Evolutionary conservation across 2,329 filamentous ascomycete genomes (phyloP).

Genomic region (Neophaeococcomyces aloes): DNA sequence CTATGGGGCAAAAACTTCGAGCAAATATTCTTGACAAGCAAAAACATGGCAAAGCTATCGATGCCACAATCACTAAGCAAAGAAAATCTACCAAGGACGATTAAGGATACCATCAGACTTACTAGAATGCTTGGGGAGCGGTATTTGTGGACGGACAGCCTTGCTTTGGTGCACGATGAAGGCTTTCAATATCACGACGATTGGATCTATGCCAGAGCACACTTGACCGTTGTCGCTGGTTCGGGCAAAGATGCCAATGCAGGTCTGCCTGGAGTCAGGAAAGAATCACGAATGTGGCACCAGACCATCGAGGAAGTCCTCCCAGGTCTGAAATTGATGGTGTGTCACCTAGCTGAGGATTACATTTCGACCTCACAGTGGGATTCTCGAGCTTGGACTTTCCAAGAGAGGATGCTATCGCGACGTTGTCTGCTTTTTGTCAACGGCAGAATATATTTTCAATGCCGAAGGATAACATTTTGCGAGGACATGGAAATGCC

Average conservation of each 20-base stretch:
- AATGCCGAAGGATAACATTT: slow-evolving; percentile 21
- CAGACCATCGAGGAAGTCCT: slow-evolving; percentile 21
- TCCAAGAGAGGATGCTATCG: slow-evolving; percentile 31
- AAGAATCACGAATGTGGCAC: slow-evolving; percentile 20
- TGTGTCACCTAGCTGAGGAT: slow-evolving; percentile 22
- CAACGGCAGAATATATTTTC: slow-evolving; percentile 22
- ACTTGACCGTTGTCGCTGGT: slow-evolving; percentile 6
- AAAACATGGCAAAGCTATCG: slow-evolving; percentile 18
- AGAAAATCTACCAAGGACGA: slow-evolving; percentile 20
- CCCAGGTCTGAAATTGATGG: slow-evolving; percentile 21
- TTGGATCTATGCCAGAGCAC: slow-evolving; percentile 18
- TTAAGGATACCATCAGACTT: slow-evolving; percentile 22
- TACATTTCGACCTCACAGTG: slow-evolving; percentile 25
- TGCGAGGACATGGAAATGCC: slow-evolving; percentile 22
- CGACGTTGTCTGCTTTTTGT: slow-evolving; percentile 29
- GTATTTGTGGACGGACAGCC: slow-evolving; percentile 23
- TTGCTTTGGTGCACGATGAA: slow-evolving; percentile 21
- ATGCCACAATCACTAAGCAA: slow-evolving; percentile 18
- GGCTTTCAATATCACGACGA: slow-evolving; percentile 23
- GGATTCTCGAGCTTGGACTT: slow-evolving; percentile 32
- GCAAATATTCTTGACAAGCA: slow-evolving; percentile 20
- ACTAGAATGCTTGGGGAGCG: slow-evolving; percentile 19
- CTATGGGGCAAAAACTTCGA: slow-evolving; percentile 22
- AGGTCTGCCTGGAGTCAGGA: slow-evolving; percentile 21
- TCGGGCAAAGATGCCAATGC: slow-evolving; percentile 20